phyloP scores from a whole-genome alignment of 306 rosid genomes.

The Fragaria ananassa region DNA sequence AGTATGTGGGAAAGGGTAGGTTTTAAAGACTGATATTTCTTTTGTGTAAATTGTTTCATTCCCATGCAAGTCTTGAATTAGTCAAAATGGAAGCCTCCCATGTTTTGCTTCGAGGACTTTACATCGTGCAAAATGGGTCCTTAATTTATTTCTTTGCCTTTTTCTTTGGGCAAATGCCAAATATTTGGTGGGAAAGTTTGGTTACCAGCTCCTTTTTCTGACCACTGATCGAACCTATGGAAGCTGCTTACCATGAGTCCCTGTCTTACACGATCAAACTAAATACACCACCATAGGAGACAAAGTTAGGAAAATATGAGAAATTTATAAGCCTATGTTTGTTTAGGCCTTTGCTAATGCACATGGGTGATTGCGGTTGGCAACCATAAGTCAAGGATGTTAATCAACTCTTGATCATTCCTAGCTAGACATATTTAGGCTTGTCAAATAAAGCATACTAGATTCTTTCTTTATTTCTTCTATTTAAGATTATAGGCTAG shows the following conservation, averaged over 20 bases:
- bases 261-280: neutral
- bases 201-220: constrained; percentile 78
- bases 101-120: constrained; percentile 42
- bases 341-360: constrained; percentile 21
- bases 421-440: constrained; percentile 3
- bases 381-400: constrained; percentile 39
- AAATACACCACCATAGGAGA: constrained; percentile 21
- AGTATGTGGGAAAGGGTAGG: too few species aligned
- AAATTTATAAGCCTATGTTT: neutral
- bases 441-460: constrained; percentile 54
- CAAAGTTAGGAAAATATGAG: constrained; percentile 9
- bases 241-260: constrained; percentile 19
- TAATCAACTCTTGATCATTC: constrained; percentile 7
- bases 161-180: constrained; percentile 37
- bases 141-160: constrained; percentile 20
- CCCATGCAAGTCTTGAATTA: constrained; percentile 34
- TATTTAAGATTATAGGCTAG: neutral
- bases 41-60: neutral
- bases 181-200: constrained; percentile 76
- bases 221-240: constrained; percentile 28
- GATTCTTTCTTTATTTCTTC: neutral
- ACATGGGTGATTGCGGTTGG: constrained; percentile 33
- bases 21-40: too few species aligned
- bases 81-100: constrained; percentile 48
- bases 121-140: constrained; percentile 32